Percentiles rank a stretch among this genome's conserved stretches.
Conservation (phyloP, 768 basidiomycete genomes). For the Amanita rimosa region DNA sequence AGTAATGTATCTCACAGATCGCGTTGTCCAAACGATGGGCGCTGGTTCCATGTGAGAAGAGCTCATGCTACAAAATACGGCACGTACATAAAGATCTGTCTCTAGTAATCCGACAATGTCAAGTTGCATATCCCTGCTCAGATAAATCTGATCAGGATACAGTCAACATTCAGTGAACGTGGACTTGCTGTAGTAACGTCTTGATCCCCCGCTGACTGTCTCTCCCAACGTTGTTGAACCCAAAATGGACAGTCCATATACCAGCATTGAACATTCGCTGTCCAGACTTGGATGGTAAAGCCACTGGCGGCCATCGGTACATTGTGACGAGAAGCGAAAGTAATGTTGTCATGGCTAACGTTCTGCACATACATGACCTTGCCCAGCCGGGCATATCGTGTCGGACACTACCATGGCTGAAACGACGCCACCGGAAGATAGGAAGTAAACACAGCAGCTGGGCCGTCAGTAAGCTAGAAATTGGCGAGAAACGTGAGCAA, state of each 20-base stretch:
- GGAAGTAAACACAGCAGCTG: constrained; percentile 41
- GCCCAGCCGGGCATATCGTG: constrained; percentile 10
- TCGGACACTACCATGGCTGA: background rate
- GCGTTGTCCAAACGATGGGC: constrained; percentile 62
- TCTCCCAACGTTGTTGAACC: constrained; percentile 59
- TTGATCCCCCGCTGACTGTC: constrained; percentile 65
- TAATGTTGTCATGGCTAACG: constrained; percentile 29
- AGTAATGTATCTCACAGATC: constrained; percentile 45
- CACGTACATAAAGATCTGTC: constrained; percentile 72
- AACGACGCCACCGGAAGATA: constrained; percentile 29
- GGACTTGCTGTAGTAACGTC: constrained; percentile 10
- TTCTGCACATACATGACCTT: constrained; percentile 18
- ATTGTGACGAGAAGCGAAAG: constrained; percentile 42
- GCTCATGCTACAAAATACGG: background rate
- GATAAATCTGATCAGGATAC: background rate
- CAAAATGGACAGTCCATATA: constrained; percentile 92
- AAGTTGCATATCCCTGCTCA: constrained; percentile 61
- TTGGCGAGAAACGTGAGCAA: background rate
- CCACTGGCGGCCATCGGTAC: constrained; percentile 36
- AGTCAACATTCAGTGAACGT: background rate
- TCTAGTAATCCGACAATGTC: constrained; percentile 82
- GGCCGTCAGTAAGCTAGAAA: constrained; percentile 37
- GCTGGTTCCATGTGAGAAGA: constrained; percentile 12
- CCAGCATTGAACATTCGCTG: constrained; percentile 67
- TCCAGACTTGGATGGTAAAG: constrained; percentile 50